A percentile compares a stretch with the other conserved stretches of the same genome.
Conservation (phyloP, 78 protist genomes). For the Dictyostelium firmibasis region DNA sequence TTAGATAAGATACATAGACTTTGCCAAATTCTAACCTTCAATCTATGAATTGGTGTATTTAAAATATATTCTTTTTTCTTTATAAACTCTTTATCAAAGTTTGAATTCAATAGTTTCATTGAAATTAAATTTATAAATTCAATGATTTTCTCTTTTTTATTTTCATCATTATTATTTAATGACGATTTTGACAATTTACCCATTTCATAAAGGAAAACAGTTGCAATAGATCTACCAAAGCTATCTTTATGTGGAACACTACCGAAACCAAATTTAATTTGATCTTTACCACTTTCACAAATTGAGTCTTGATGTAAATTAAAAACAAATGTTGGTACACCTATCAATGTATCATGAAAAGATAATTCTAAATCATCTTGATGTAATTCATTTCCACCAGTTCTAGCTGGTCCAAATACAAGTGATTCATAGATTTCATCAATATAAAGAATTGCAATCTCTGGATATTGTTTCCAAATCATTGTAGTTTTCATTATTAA, state of each 20-base stretch:
- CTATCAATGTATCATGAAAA: constrained; percentile 49
- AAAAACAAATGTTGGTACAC: constrained; percentile 45
- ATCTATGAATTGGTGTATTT: constrained; percentile 53
- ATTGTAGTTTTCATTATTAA: constrained; percentile 9
- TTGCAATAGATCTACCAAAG: constrained; percentile 33
- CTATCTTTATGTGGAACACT: constrained; percentile 35
- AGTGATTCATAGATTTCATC: constrained; percentile 46
- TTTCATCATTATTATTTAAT: neutral
- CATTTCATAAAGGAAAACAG: constrained; percentile 22
- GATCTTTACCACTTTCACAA: constrained; percentile 25
- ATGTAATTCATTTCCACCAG: neutral
- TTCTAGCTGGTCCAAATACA: constrained; percentile 40
- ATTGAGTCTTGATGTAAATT: constrained; percentile 21
- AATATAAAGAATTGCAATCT: constrained; percentile 6
- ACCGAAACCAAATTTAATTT: constrained; percentile 58
- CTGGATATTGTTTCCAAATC: constrained; percentile 39
- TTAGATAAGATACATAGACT: constrained; percentile 11
- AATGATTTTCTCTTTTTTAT: neutral
- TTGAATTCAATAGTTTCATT: neutral
- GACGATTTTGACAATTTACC: neutral
- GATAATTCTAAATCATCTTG: neutral
- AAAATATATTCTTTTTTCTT: constrained; percentile 38
- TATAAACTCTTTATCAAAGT: neutral
- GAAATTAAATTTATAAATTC: constrained; percentile 24
- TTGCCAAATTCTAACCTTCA: constrained; percentile 70